Base-by-base conservation (phyloP, 2,329 filamentous ascomycete species). In the Aspergillus persii region DNA sequence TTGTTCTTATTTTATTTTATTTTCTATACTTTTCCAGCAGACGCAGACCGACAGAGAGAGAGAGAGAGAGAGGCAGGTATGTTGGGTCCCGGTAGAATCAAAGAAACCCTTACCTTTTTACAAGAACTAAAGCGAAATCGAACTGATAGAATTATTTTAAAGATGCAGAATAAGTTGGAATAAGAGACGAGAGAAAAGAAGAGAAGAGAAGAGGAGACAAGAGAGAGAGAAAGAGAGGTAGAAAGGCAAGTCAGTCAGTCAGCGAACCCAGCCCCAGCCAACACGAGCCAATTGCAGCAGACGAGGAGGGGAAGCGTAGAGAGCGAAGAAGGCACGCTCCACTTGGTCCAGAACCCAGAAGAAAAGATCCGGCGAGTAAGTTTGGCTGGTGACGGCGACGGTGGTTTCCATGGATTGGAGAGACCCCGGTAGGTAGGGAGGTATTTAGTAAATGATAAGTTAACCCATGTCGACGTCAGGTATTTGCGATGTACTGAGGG, bases 251-350 rank as follows among this genome's bases (percentile, higher is more conserved):
- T 30, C 23, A 39, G 11, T 39, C 36, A 39, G 36, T 4, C 33
- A 15, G 33, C 36, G 11, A 39, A 15, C 36, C 18, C 33, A 36
- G 33, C 33, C 33, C 33, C 33, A 36, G 12, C 36, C 30, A 31
- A n/a, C 36, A n/a, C 12, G 9, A 41, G n/a, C 36, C 36, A 41
- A 41, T 41, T n/a, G 36, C 12, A 7, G 12, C 4, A n/a, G 2
- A 15, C 12, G 36, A 15, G 36, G 12, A 41, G 36, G 12, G 36
- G 26, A 39, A 26, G 23, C 29, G 9, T 3, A 29, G 49, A 54
- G 49, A 51, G 53, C 52, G 49, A 52, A 53, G 26, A 48, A 4
- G 23, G 46, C 46, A 50, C n/a, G 60, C 60, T 59, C 52, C 61
- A 53, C 48, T 51, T 46, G 27, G 55, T 30, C 59, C 59, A 61